phyloP scores from a whole-genome alignment of 2,329 filamentous ascomycete species.

The Xylogone sp. region DNA sequence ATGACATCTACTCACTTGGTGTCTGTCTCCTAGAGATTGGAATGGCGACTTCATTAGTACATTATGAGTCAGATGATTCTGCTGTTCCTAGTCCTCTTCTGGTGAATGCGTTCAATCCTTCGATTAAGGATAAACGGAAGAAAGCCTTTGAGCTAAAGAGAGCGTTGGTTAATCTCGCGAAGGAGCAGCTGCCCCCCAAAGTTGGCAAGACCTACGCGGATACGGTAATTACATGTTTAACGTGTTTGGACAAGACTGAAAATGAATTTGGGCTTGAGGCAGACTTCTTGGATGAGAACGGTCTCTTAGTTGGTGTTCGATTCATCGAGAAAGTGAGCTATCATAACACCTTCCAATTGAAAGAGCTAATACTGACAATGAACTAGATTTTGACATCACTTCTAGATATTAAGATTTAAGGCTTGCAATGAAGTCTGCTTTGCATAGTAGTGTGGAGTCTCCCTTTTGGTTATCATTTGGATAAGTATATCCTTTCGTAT shows the following conservation, averaged over 20 bases:
- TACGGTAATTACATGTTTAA: constrained; percentile 12
- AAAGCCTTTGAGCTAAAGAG: constrained; percentile 9
- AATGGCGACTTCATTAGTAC: constrained; percentile 13
- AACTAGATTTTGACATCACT: too few species aligned
- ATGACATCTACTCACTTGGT: constrained; percentile 19
- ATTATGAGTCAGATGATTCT: neutral
- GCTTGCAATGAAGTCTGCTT: too few species aligned
- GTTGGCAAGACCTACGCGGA: constrained; percentile 11
- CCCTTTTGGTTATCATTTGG: too few species aligned
- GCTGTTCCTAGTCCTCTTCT: neutral
- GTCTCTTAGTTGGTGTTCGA: constrained; percentile 16
- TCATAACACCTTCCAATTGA: too few species aligned
- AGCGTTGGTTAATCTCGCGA: constrained; percentile 9
- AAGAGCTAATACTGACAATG: too few species aligned
- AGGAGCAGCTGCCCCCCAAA: constrained; percentile 3
- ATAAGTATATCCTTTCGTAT: too few species aligned
- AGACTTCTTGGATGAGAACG: constrained; percentile 14
- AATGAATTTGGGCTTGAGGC: constrained; percentile 12
- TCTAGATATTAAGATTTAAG: too few species aligned
- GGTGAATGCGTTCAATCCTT: neutral
- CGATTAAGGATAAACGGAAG: constrained; percentile 6
- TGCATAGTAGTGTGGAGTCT: too few species aligned
- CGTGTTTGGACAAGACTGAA: constrained; percentile 13
- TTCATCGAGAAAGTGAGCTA: constrained; percentile 18
- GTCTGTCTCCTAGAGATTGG: constrained; percentile 16